Conservation (phyloP, 148 eudicot species). For the Suaeda aralocaspica region DNA sequence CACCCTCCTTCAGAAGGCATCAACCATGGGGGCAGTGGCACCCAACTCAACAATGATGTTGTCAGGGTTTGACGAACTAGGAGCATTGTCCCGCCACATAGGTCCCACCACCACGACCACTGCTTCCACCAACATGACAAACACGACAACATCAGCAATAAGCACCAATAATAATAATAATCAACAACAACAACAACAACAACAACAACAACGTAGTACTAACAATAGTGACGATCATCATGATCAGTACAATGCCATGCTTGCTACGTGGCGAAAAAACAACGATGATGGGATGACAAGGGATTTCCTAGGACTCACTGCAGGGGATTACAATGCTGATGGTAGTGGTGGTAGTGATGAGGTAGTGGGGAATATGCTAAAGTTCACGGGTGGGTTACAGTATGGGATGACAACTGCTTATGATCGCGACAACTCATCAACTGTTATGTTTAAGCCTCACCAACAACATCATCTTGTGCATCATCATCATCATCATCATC, state of each 20-base stretch:
- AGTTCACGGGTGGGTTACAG: constrained; percentile 46
- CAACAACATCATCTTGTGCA: constrained; percentile 13
- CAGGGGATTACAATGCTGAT: constrained; percentile 17
- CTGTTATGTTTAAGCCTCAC: constrained; percentile 28
- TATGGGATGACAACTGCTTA: constrained; percentile 28
- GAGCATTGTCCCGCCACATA: constrained; percentile 10
- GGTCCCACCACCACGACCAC: constrained; percentile 1
- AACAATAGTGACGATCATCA: not conserved
- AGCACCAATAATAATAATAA: not conserved
- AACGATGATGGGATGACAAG: constrained; percentile 58
- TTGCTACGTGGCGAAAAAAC: constrained; percentile 49
- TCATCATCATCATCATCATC: constrained; percentile 12
- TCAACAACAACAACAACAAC: not conserved
- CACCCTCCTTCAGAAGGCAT: constrained; percentile 81
- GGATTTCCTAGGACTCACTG: constrained; percentile 67
- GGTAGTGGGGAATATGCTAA: constrained; percentile 35
- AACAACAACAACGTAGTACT: not conserved
- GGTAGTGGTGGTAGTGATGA: constrained; percentile 25
- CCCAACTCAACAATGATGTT: constrained; percentile 9
- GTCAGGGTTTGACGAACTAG: constrained; percentile 18
- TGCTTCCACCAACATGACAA: too few species aligned
- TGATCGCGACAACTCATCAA: constrained; percentile 37
- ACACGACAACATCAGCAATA: constrained; percentile 5
- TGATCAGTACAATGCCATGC: constrained; percentile 8
- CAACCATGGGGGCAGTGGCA: constrained; percentile 37